These are phyloP conservation scores for Colletotrichum navitas DNA, from an alignment of 2,329 filamentous ascomycete species.

Conservation along the genomic window DNA sequence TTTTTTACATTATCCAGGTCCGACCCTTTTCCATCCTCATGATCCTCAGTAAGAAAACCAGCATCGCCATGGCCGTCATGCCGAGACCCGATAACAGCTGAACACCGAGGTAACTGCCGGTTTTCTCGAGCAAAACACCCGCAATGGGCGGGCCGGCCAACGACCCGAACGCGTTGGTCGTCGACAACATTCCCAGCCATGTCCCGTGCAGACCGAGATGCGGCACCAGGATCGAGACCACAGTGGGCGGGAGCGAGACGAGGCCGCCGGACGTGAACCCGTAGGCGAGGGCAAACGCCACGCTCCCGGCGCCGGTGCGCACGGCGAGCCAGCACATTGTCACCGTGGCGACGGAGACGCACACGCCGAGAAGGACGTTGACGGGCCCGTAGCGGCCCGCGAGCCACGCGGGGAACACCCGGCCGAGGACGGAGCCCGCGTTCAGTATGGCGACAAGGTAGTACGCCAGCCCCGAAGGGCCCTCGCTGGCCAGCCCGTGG, in stretches of 20 bases:
- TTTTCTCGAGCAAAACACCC: slow-evolving; percentile 51
- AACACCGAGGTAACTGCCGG: slow-evolving; percentile 46
- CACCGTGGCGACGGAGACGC: slow-evolving; percentile 50
- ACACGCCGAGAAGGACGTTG: slow-evolving; percentile 54
- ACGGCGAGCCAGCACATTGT: slow-evolving; percentile 58
- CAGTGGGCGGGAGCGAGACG: slow-evolving; percentile 57
- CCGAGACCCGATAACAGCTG: slow-evolving; percentile 49
- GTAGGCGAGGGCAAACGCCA: slow-evolving; percentile 59
- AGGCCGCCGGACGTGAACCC: slow-evolving; percentile 62
- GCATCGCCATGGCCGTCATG: slow-evolving; percentile 41
- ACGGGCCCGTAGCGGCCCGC: slow-evolving; percentile 57
- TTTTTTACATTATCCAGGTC: not conserved
- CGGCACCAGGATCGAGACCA: slow-evolving; percentile 56
- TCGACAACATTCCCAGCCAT: slow-evolving; percentile 58
- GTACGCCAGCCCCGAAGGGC: slow-evolving; percentile 48
- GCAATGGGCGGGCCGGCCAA: slow-evolving; percentile 56
- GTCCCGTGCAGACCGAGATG: slow-evolving; percentile 57
- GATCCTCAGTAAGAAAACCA: slow-evolving; percentile 11
- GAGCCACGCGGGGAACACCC: slow-evolving; percentile 60
- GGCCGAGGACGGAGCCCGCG: slow-evolving; percentile 62
- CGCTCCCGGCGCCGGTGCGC: slow-evolving; percentile 51
- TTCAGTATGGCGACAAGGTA: slow-evolving; percentile 66
- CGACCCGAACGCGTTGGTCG: slow-evolving; percentile 53
- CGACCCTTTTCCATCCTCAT: not conserved
- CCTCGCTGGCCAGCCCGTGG: slow-evolving; percentile 48